phyloP scores from a whole-genome alignment of 1,139 yeast species.

The Trichomonascaceae sp. region DNA sequence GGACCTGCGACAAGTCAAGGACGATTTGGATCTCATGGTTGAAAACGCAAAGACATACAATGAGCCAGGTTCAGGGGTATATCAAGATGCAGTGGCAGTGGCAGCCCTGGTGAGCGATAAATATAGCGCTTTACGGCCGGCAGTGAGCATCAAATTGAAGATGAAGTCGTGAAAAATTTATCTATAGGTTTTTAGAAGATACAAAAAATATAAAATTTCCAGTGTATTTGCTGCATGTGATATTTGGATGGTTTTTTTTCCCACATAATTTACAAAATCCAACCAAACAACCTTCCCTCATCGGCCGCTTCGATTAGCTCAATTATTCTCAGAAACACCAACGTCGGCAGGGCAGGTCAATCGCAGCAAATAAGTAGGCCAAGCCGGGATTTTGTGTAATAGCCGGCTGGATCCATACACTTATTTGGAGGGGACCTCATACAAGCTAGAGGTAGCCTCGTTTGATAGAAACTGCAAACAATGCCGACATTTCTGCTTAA shows the following conservation, averaged over 20 bases:
- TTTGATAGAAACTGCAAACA: background rate
- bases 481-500: conserved; percentile 3
- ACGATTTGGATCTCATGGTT: conserved; percentile 73
- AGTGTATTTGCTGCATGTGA: background rate
- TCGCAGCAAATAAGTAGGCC: background rate
- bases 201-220: background rate
- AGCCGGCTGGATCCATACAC: background rate
- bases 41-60: conserved; percentile 79
- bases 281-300: background rate
- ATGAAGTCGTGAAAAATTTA: background rate
- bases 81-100: conserved; percentile 63
- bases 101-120: conserved; percentile 32
- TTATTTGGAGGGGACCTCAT: background rate
- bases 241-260: too few species aligned
- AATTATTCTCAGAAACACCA: too few species aligned
- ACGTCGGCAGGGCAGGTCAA: background rate
- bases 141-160: conserved; percentile 2
- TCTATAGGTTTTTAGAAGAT: background rate
- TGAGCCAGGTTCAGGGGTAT: conserved; percentile 83
- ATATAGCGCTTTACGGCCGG: conserved; percentile 1
- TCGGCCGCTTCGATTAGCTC: background rate
- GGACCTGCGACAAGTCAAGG: conserved; percentile 54
- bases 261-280: background rate
- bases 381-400: background rate
- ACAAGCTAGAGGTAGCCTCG: too few species aligned